phyloP scores from a whole-genome alignment of 139 green algal genomes.

The Tetradesmus obliquus region DNA sequence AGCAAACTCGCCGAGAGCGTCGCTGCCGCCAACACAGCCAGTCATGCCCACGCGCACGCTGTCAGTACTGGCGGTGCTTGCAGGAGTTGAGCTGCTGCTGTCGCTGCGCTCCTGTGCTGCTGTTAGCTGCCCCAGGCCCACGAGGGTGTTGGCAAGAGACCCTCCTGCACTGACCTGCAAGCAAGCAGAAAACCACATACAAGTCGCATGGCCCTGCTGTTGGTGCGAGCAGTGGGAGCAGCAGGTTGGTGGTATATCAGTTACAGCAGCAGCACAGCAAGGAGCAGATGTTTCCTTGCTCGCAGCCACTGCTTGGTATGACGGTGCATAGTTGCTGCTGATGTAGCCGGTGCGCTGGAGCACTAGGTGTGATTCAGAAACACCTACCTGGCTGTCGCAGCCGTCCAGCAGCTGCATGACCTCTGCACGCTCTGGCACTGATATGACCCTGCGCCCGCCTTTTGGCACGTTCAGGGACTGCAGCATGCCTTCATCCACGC shows the following conservation, averaged over 20 bases:
- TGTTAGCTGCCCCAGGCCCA: constrained; percentile 80
- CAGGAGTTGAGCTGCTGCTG: not conserved
- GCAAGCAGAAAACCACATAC: not conserved
- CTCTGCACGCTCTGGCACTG: constrained; percentile 58
- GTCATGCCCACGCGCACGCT: constrained; percentile 78
- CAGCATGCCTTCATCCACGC: constrained; percentile 64
- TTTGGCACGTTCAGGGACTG: constrained; percentile 57
- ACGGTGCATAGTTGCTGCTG: too few species aligned
- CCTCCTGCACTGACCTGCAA: constrained; percentile 84
- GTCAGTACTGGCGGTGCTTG: not conserved
- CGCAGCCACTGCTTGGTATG: too few species aligned
- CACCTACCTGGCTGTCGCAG: constrained; percentile 49
- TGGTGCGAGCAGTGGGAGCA: too few species aligned
- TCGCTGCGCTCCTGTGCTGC: constrained; percentile 1
- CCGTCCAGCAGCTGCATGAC: constrained; percentile 64
- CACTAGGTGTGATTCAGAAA: not conserved
- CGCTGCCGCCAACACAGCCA: constrained; percentile 70
- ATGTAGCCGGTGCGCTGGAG: too few species aligned
- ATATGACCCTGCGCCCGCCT: constrained; percentile 64
- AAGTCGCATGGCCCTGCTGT: too few species aligned
- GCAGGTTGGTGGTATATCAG: too few species aligned
- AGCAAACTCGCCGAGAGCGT: constrained; percentile 82
- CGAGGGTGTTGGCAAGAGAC: constrained; percentile 92
- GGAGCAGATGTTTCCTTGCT: too few species aligned
- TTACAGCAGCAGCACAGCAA: too few species aligned